Evolutionary conservation across 2,329 filamentous ascomycete genomes (phyloP), one percentile per base, ranked within the genome.

Genomic region (Akanthomyces uredinophilus): DNA sequence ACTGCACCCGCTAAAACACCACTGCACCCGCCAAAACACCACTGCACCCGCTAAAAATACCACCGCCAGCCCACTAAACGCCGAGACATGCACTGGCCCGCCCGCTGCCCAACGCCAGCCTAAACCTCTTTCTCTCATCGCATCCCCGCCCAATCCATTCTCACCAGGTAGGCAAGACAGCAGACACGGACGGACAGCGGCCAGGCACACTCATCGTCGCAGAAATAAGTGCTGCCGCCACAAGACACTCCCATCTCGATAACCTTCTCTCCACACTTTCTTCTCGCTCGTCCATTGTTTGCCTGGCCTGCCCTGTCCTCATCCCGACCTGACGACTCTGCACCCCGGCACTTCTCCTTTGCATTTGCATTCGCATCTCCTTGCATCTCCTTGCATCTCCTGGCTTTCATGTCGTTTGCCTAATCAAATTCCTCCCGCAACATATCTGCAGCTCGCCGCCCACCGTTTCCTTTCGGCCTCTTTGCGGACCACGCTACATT

Each of bases 401-500:
- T n/a, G n/a, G n/a, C n/a, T n/a, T n/a, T n/a, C 32, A 49, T 51
- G 41, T 50, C 59, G 59, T 37, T 61, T 61, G 50, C 41, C 51
- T 55, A 41, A 55, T 49, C 29, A 44, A 60, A 60, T 35, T 60
- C 43, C 49, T 60, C 29, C 50, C 50, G 49, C 47, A 50, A 43
- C 55, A 50, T 58, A 41, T 50, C 55, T 58, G 55, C 55, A 50
- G 44, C 43, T 58, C 20, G 55, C 22, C 32, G 37, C 39, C 32
- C 44, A 49, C 32, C 44, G 32, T 44, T 41, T 29, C 55, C 44
- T 50, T 10, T 46, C 46, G 47, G 20, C 35, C 56, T n/a, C 18
- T 46, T n/a, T 39, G 22, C 37, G 13, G n/a, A 22, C 37, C 22
- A 32, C 11, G 18, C 47, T 44, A n/a, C 47, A 60, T 52, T 60